phyloP scores from a whole-genome alignment of 352 stramenopile genomes.

The Pythium graminicola region DNA sequence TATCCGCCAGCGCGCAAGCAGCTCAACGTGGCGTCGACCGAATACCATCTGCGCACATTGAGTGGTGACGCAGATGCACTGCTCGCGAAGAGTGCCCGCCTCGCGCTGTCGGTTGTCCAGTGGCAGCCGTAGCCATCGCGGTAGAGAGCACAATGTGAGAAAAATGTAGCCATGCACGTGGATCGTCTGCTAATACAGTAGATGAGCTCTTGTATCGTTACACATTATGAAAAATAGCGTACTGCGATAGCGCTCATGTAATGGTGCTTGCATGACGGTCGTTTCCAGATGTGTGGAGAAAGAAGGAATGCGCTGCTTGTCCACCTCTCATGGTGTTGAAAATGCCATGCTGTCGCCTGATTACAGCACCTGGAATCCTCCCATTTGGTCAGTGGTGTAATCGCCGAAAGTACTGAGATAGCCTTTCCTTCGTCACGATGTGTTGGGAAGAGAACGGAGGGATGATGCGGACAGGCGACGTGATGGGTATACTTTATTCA shows the following conservation, averaged over 20 bases:
- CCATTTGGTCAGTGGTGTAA: too few relatives aligned
- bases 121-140: constrained; percentile 30
- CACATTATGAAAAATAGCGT: too few relatives aligned
- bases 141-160: neutral
- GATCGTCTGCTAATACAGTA: too few relatives aligned
- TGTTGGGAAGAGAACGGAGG: constrained; percentile 6
- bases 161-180: constrained; percentile 3
- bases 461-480: neutral
- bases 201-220: too few relatives aligned
- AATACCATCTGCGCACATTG: constrained; percentile 42
- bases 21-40: constrained; percentile 46
- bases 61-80: constrained; percentile 34
- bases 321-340: too few relatives aligned
- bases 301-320: too few relatives aligned
- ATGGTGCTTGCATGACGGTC: too few relatives aligned
- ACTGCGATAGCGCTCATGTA: too few relatives aligned
- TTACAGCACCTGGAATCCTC: neutral
- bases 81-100: constrained; percentile 48
- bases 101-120: constrained; percentile 49
- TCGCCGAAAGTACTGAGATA: too few relatives aligned
- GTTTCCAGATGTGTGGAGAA: too few relatives aligned
- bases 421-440: constrained; percentile 21
- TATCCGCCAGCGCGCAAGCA: constrained; percentile 41
- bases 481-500: constrained; percentile 5
- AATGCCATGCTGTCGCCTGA: too few relatives aligned